Base-by-base conservation (phyloP, 306 rosid species). In the Luffa aegyptiaca region DNA sequence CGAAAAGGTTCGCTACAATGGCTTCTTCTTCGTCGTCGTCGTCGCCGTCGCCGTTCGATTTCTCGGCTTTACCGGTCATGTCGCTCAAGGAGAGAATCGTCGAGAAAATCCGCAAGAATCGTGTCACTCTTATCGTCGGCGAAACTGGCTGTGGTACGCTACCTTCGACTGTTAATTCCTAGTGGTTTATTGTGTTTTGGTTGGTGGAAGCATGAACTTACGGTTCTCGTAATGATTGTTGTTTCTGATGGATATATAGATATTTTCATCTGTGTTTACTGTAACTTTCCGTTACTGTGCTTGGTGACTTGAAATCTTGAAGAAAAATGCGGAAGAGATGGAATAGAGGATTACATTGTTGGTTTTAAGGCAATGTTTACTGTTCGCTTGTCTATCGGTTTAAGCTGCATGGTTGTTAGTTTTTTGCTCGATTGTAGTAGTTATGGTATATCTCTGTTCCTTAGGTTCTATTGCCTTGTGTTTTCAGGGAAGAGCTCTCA, bases 91-190 rank as follows among this genome's bases (percentile, higher is more conserved):
- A 80, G 59, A 93, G 83, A 77, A 92, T 93, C 84, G 86, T 92
- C n/a, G 92, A 93, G 83, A 93, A 91, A 84, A 81, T 93, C 35
- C 53, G 57, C n/a, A 83, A 89, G 6, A 93, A 93, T 90, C 97
- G 97, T 81, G 96, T 93, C 79, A 93, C 98, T 20, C 95, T 91
- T 48, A 90, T 93, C 77, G 86, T 93, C 65, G 98, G 98, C 45
- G 98, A 93, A 58, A 75, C 98, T 76, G 98, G 98, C 65, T 92
- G 98, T 73, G 98, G 98, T 92, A 80, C 13, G 33, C 5, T 51
- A 9, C 33, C 9, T 79, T 8, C 35, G 21, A 35, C 78, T 44
- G 16, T 79, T 12, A 10, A 13, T 44, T 75, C 36, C 53, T 41
- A 36, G 26, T 44, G 5, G 45, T 70, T 79, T 51, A 51, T 37